Evolutionary conservation across 106 monocot genomes (phyloP), one percentile per base, ranked within the genome.

Genomic region (Ottelia alismoides): DNA sequence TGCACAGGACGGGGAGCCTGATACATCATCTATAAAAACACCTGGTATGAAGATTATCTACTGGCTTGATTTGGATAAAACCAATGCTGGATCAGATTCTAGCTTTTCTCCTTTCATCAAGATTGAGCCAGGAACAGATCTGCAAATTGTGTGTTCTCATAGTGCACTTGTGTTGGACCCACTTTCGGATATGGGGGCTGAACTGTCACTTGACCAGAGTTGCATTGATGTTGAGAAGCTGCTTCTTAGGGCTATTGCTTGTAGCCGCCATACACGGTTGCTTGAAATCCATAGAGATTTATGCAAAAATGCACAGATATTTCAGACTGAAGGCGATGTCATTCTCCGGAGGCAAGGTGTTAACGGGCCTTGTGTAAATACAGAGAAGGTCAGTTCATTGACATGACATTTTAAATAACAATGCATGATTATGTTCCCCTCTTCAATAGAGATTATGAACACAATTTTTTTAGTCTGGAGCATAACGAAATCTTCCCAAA

Each of bases 171-270:
- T 96, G 16, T 61, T 96, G 31, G 96, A 96, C 49, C 89, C 96
- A 19, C 49, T 72, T 58, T 85, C 81, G 22, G 74, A 82, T 49
- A 96, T 72, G 69, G 88, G 85, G 61, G 96, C 96, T 51, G 82
- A 76, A 54, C 78, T 96, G 70, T 49, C 53, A 25, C 78, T 96
- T 31, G 74, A 85, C 55, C 84, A 73, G 54, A 76, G 76, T 50
- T 89, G 89, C 49, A 85, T 96, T 58, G 84, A 88, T 72, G 76
- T 96, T 45, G 88, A 96, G 57, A 74, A 75, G 47, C 82, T 96
- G 30, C 63, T 96, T 26, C 78, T 85, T 22, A 82, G 71, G 67
- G 81, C 76, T 70, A 88, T 89, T 73, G 64, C 76, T 25, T 96
- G 85, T 55, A 78, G 77, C 45, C 87, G 61, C 58, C 82, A 96